Evolutionary conservation across 1,139 yeast genomes (phyloP).

Genomic region (Trichomonascaceae sp.): DNA sequence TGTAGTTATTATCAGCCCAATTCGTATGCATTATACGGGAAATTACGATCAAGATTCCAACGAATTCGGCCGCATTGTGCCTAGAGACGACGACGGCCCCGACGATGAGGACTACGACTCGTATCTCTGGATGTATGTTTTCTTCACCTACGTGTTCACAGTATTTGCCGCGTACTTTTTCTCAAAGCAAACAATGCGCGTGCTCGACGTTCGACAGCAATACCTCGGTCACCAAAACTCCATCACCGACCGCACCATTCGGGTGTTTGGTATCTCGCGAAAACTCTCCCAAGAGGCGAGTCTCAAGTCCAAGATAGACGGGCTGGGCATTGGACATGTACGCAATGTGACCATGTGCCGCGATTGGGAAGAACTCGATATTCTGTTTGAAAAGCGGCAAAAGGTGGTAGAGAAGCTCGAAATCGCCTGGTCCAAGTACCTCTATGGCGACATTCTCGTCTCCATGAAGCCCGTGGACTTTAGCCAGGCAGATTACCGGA

Average conservation of each 20-base stretch:
- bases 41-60: constrained; percentile 49
- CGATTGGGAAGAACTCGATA: constrained; percentile 69
- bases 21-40: constrained; percentile 60
- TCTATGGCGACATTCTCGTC: constrained; percentile 14
- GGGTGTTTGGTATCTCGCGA: constrained; percentile 85
- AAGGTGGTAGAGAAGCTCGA: constrained; percentile 46
- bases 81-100: constrained; percentile 5
- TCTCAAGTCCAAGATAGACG: constrained; percentile 61
- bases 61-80: constrained; percentile 27
- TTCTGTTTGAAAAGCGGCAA: constrained; percentile 47
- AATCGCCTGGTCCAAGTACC: constrained; percentile 63
- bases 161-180: constrained; percentile 48
- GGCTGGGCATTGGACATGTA: constrained; percentile 68
- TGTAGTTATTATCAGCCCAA: constrained; percentile 54
- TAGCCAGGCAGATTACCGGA: not conserved
- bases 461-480: constrained; percentile 1
- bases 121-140: constrained; percentile 63
- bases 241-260: constrained; percentile 81
- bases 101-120: constrained; percentile 26
- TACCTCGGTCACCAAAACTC: constrained; percentile 83
- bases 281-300: constrained; percentile 57
- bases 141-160: constrained; percentile 79
- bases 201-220: constrained; percentile 65
- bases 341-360: constrained; percentile 64
- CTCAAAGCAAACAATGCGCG: constrained; percentile 53